Conservation (phyloP, 208 protist species). For the Crithidia acanthocephali region DNA sequence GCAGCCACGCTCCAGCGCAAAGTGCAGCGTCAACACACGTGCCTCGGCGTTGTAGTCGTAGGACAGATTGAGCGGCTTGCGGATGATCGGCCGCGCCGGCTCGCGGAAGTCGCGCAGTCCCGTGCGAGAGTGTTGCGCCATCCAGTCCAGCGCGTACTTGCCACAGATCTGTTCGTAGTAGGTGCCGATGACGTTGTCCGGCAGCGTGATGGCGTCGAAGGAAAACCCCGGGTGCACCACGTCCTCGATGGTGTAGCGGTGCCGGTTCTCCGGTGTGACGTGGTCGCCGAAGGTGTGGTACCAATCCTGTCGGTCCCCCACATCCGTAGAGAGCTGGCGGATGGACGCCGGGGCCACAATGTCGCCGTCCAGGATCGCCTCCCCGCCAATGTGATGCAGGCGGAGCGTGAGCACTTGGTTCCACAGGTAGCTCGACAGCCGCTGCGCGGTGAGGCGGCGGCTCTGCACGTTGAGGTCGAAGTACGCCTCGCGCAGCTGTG, state of each 20-base stretch:
- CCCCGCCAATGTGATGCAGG: conserved; percentile 61
- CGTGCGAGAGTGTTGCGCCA: conserved; percentile 49
- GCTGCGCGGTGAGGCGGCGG: conserved; percentile 75
- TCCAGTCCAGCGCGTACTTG: conserved; percentile 82
- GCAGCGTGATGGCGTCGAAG: conserved; percentile 73
- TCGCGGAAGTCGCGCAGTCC: conserved; percentile 83
- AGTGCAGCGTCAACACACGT: conserved; percentile 58
- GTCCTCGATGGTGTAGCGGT: conserved; percentile 63
- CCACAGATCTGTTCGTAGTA: conserved; percentile 79
- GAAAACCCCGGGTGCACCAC: conserved; percentile 87
- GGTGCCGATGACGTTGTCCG: conserved; percentile 63
- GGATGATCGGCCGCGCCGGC: conserved; percentile 80
- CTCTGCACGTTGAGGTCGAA: conserved; percentile 68
- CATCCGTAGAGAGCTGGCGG: conserved; percentile 34
- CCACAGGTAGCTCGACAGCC: conserved; percentile 85
- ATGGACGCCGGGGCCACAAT: conserved; percentile 50
- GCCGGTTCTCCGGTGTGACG: conserved; percentile 40
- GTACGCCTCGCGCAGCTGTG: conserved; percentile 75
- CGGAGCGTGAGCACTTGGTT: conserved; percentile 87
- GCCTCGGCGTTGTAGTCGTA: conserved; percentile 58
- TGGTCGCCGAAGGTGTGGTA: conserved; percentile 47
- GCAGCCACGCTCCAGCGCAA: conserved; percentile 82
- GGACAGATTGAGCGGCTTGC: conserved; percentile 66
- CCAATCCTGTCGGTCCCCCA: conserved; percentile 48
- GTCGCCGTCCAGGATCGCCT: conserved; percentile 70